Base-by-base conservation (phyloP, 257 asterid species). In the Solanum medicagineum region DNA sequence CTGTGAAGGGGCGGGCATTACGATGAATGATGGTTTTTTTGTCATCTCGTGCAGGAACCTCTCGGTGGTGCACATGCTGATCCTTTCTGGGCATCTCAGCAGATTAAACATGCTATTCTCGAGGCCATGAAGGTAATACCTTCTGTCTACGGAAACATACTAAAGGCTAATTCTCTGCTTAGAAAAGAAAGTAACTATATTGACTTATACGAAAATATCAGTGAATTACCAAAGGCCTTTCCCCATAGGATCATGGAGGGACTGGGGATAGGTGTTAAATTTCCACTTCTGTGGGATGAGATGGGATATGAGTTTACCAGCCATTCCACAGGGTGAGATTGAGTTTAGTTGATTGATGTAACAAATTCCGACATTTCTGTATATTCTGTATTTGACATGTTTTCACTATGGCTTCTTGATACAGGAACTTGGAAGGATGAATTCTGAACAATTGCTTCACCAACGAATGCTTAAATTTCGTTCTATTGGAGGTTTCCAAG, bases 31-130 rank as follows among this genome's bases (percentile, higher is more conserved):
- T 77, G 47, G 10, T 26, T 51, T 51, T 26, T 77, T 77, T 66
- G 44, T 51, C 68, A 45, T 65, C 81, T 66, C 36, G 54, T 90
- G 88, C 87, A 96, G 99, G 99, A 96, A 92, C 98, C 99, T 73
- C 96, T 96, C 86, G 98, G 98, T 68, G 99, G 99, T 84, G 99
- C 97, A 42, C 99, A 96, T 90, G 92, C 95, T 81, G 98, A 96
- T 91, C 90, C 98, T 68, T 83, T 92, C 84, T 95, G 98, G 99
- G 94, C 98, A 55, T 96, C 99, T 1, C 97, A 92, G 88, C 99
- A 94, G 91, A 92, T 96, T 60, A 96, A 95, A 91, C 77, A 88
- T 71, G 95, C 97, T 49, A 96, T 96, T 85, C 82, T 94, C 81
- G 91, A 96, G 81, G 60, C 95, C 71, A 95, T 94, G 98, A 96